Conservation (phyloP, 139 green algal species). For the Chlorella sp. region DNA sequence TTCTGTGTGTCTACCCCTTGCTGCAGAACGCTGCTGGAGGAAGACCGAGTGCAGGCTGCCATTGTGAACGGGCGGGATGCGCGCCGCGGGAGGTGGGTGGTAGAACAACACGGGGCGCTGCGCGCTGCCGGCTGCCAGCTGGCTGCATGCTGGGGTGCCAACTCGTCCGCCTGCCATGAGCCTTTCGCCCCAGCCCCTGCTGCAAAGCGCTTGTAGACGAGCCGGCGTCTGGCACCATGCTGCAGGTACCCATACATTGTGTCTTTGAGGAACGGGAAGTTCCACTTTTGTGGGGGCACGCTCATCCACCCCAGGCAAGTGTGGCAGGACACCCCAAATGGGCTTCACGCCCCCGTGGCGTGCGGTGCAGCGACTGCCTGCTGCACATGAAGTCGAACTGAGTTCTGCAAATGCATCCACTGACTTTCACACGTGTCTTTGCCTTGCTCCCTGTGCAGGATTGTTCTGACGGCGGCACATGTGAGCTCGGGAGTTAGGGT, state of each 20-base stretch:
- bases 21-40: neutral
- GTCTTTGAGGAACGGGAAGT: neutral
- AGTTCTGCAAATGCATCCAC: neutral
- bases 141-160: neutral
- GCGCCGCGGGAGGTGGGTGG: neutral
- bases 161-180: too few species aligned
- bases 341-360: neutral
- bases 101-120: neutral
- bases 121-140: neutral
- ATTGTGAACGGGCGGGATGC: neutral
- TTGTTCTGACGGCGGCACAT: slow-evolving; percentile 6
- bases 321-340: neutral
- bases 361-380: neutral
- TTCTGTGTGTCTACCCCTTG: too few species aligned
- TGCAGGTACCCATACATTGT: slow-evolving; percentile 12
- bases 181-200: too few species aligned
- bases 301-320: neutral
- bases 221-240: neutral
- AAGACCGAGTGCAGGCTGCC: neutral
- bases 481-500: neutral
- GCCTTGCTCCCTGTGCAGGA: neutral
- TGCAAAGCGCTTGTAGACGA: neutral
- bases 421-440: neutral
- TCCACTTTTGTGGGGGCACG: slow-evolving; percentile 1
- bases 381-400: neutral